phyloP scores from a whole-genome alignment of 2,329 filamentous ascomycete genomes.

The Juglanconis juglandina region DNA sequence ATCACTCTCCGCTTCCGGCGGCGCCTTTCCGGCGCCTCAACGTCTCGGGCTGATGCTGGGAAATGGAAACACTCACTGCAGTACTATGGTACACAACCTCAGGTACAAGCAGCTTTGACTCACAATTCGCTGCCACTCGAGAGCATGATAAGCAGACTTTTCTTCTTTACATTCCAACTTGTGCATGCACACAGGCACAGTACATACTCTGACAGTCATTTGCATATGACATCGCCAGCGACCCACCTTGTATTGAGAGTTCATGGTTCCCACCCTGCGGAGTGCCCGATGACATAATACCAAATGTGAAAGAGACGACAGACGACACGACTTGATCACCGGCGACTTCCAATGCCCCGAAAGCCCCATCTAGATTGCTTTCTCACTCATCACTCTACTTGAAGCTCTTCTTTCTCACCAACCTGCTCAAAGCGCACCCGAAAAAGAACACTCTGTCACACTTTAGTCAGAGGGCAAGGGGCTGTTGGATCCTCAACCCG shows the following conservation, averaged over 20 bases:
- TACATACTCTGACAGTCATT: background rate
- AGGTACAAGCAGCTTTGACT: background rate
- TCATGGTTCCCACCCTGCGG: background rate
- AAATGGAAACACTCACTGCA: background rate
- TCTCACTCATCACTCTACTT: background rate
- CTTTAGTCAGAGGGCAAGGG: constrained; percentile 2
- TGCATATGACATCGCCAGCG: background rate
- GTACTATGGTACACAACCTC: background rate
- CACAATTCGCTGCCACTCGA: background rate
- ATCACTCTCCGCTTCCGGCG: background rate
- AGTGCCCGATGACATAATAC: background rate
- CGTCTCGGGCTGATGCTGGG: background rate
- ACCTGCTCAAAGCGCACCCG: background rate
- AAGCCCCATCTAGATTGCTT: background rate
- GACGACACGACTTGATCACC: background rate
- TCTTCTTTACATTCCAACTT: background rate
- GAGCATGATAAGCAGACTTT: background rate
- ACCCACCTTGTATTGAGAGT: background rate
- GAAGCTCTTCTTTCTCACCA: background rate
- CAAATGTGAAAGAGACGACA: background rate
- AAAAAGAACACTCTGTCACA: constrained; percentile 1
- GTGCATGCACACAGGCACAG: too few relatives aligned
- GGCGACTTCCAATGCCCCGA: background rate
- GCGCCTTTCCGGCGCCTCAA: background rate
- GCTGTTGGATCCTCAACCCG: constrained; percentile 5